Base-by-base conservation (phyloP, 352 stramenopile genomes). In the Pythium insidiosum region DNA sequence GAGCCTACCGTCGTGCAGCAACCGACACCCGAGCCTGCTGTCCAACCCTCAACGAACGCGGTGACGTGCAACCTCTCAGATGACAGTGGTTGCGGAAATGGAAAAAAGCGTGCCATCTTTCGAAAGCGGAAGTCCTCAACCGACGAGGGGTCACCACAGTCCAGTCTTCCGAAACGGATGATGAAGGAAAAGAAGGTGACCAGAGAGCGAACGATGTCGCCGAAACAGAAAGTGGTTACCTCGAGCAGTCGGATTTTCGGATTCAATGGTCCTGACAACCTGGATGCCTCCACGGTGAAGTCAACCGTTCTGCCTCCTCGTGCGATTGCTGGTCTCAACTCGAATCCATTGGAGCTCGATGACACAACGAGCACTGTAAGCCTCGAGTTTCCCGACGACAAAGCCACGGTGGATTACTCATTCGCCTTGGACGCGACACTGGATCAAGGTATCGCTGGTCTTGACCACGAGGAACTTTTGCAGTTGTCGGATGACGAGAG, bases 351-450 rank as follows among this genome's bases (percentile, higher is more conserved):
- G 18, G 68, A 85, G 40, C 84, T 87, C 56, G 67, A 65, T 24
- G 60, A 63, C 57, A 74, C 38, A 44, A 49, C 23, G 51, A 65
- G 26, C 51, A 68, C 53, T n/a, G 73, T 88, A 73, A 80, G 88
- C 43, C 50, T 92, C 23, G 76, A 92, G 51, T 88, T 89, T 57
- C 53, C 73, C 0, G 79, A 92, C 28, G 76, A 92, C 29, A 86
- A 84, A 53, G 52, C 61, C 4, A 45, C 85, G 15, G 44, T 56
- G 3, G 76, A 88, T 22, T 86, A 82, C 39, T 63, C 76, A 18
- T 76, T 85, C 34, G 29, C 63, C 21, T 37, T 76, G 33, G 71
- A 79, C 47, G 53, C 38, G 25, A 63, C 64, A 38, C 58, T 80
- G 25, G 76, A 86, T 41, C 70, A 79, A 51, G 69, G 65, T 2